Conservation (phyloP, 805 yeast species). For the Pichia manshurica region DNA sequence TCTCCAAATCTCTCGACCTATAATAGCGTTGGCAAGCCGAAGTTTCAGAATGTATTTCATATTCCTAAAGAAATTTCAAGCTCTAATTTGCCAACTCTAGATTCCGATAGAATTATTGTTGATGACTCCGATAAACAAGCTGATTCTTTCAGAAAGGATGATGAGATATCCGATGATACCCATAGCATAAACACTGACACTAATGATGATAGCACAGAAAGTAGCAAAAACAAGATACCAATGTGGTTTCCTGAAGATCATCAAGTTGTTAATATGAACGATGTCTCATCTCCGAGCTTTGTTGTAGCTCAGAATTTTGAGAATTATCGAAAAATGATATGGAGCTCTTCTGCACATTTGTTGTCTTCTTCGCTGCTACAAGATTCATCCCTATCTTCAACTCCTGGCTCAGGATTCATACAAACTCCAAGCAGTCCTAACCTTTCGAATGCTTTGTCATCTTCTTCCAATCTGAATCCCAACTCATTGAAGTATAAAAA, state of each 20-base stretch:
- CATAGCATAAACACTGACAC: neutral
- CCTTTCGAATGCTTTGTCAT: neutral
- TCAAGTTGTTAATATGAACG: constrained; percentile 28
- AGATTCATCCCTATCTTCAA: neutral
- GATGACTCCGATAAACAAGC: neutral
- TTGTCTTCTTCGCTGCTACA: neutral
- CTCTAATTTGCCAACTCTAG: constrained; percentile 7
- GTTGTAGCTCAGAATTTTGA: constrained; percentile 37
- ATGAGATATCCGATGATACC: neutral
- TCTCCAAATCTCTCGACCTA: neutral
- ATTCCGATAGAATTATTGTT: neutral
- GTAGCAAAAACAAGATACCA: constrained; percentile 14
- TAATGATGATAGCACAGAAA: neutral
- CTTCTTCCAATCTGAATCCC: neutral
- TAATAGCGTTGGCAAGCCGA: neutral
- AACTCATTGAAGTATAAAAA: neutral
- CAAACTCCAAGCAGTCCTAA: neutral
- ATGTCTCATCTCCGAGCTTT: constrained; percentile 31
- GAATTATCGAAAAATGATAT: constrained; percentile 30
- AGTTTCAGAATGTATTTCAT: constrained; percentile 6
- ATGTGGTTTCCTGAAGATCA: constrained; percentile 31
- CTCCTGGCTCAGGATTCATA: neutral
- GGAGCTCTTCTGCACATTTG: constrained; percentile 22
- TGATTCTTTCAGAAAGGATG: neutral
- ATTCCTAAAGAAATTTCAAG: constrained; percentile 8